Base-by-base conservation (phyloP, 202 grass and related monocot genomes). In the Panicum hallii region DNA sequence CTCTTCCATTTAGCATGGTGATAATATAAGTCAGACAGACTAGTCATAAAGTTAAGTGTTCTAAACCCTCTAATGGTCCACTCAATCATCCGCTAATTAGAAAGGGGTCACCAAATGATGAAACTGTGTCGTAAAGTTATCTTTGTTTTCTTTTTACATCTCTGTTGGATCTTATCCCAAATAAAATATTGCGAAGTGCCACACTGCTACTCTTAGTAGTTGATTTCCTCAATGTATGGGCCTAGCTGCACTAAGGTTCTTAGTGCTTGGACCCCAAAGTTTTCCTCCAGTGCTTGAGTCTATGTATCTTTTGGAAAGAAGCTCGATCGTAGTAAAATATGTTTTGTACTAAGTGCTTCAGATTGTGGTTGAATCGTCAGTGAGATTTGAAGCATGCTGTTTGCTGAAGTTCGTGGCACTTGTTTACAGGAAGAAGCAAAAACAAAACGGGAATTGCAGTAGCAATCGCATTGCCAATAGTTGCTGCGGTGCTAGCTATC, bases 401-500 rank as follows among this genome's bases (percentile, higher is more conserved):
- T 49, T 50, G 13, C 63, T 92, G 23, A 81, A 79, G 6, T 83
- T 41, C 9, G 43, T 74, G n/a, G 1, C 64, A 63, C 63, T 22
- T 75, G 15, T 67, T 60, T 62, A 60, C 77, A 90, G 84, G 81
- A 32, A 81, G 44, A 67, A 65, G 45, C 38, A 83, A 38, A 56
- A 88, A 83, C 19, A 64, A 22, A 61, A 75, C 65, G 1, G 23
- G 76, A 13, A n/a, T 23, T 56, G 64, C 45, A 81, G 52, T 88
- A 26, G 92, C 87, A 32, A 88, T 94, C 81, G 79, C 20, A 20
- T 40, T 91, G 48, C 85, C 91, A 58, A n/a, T 86, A 66, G 56
- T 79, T 57, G 77, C 80, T 74, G 63, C 56, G 6, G 16, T 84
- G 20, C 17, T 91, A 9, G 63, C 79, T 34, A 32, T 87, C 9